A percentile compares a stretch with the other conserved stretches of the same genome.
Conservation (phyloP, 257 asterid species). For the Solanum infundibuliforme region DNA sequence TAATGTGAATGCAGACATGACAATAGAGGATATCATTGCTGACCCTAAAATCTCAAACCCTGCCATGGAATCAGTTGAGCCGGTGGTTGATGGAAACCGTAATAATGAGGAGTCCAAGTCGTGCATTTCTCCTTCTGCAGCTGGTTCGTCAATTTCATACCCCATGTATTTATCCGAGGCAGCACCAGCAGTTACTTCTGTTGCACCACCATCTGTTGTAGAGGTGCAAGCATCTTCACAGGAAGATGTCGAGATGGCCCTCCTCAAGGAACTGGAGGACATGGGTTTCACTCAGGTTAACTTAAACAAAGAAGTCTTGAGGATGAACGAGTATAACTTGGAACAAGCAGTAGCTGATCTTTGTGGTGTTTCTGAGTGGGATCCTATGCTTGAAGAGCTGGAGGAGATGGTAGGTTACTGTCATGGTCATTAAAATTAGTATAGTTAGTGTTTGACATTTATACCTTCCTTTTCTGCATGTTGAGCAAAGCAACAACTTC, state of each 20-base stretch:
- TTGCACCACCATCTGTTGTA: neutral
- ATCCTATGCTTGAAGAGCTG: constrained; percentile 72
- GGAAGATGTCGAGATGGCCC: constrained; percentile 40
- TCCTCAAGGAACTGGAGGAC: constrained; percentile 51
- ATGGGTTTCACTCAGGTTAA: constrained; percentile 73
- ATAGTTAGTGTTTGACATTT: neutral
- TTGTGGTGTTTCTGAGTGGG: constrained; percentile 65
- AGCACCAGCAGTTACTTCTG: constrained; percentile 5
- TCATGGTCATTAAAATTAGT: neutral
- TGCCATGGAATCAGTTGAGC: constrained; percentile 17
- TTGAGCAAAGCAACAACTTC: neutral
- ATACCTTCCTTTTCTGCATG: neutral
- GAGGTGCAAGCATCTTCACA: constrained; percentile 6
- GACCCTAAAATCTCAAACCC: constrained; percentile 11
- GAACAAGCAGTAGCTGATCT: constrained; percentile 60
- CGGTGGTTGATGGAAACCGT: constrained; percentile 12
- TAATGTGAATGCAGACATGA: constrained; percentile 15
- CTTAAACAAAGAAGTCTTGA: constrained; percentile 66
- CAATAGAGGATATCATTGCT: constrained; percentile 9
- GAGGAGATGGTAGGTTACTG: constrained; percentile 55
- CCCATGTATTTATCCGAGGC: constrained; percentile 21
- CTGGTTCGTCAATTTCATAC: constrained; percentile 14
- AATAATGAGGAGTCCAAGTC: constrained; percentile 38
- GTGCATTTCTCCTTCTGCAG: neutral
- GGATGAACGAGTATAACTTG: constrained; percentile 55